A percentile compares a stretch with the other conserved stretches of the same genome.
Evolutionary conservation across 2,329 filamentous ascomycete species (phyloP).

Genomic region (Paramyrothecium roridum): DNA sequence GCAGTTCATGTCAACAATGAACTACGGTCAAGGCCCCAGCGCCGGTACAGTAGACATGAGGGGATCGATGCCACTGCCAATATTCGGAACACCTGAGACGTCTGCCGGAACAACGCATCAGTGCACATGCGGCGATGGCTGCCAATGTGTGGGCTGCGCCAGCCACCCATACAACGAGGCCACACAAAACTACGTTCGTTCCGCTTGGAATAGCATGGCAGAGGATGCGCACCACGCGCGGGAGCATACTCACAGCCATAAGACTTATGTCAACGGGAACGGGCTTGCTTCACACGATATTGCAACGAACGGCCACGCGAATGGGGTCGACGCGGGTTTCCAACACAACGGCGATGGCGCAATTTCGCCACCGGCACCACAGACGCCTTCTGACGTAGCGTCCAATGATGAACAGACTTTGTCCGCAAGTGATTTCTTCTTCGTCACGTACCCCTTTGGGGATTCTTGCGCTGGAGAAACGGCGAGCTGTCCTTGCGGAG

Average conservation of each 20-base stretch:
- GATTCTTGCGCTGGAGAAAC: conserved; percentile 46
- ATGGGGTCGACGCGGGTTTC: conserved; percentile 7
- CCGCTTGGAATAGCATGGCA: conserved; percentile 40
- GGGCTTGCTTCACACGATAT: conserved; percentile 15
- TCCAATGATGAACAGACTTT: conserved; percentile 50
- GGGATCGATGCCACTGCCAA: conserved; percentile 13
- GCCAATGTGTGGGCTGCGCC: conserved; percentile 65
- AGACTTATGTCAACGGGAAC: conserved; percentile 18
- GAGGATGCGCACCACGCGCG: conserved; percentile 23
- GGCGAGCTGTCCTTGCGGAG: conserved; percentile 53
- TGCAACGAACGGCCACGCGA: conserved; percentile 13
- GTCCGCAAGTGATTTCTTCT: conserved; percentile 54
- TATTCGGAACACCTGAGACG: conserved; percentile 11
- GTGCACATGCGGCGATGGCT: conserved; percentile 64
- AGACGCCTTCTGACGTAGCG: conserved; percentile 45
- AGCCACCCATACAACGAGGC: conserved; percentile 66
- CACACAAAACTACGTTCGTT: conserved; percentile 51
- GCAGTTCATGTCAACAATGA: conserved; percentile 40
- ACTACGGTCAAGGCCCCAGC: conserved; percentile 29
- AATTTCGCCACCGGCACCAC: conserved; percentile 35
- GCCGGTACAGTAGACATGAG: conserved; percentile 21
- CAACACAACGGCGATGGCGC: conserved; percentile 18
- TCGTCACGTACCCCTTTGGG: conserved; percentile 51
- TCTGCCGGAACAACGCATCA: conserved; percentile 31
- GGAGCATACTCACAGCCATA: conserved; percentile 13